These are phyloP conservation scores for Vachellia pachyceras DNA, from an alignment of 306 rosid species.

Conservation along the genomic window DNA sequence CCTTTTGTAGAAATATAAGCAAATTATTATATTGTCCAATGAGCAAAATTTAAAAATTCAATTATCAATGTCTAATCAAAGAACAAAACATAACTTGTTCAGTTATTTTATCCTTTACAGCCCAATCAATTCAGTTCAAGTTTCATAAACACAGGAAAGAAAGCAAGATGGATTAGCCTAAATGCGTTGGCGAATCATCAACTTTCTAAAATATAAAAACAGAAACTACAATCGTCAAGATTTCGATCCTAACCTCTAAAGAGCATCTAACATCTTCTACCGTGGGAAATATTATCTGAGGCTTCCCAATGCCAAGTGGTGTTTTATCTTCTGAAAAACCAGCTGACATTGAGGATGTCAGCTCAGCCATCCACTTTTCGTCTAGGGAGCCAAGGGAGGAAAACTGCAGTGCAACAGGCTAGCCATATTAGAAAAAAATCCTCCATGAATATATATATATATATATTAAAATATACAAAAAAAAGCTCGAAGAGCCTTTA, in stretches of 20 bases:
- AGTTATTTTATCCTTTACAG: too few species aligned
- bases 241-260: slow-evolving; percentile 68
- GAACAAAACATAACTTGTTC: too few species aligned
- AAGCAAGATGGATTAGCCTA: too few species aligned
- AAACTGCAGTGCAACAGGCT: slow-evolving; percentile 61
- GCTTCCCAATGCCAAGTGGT: slow-evolving; percentile 88
- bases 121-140: too few species aligned
- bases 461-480: not conserved
- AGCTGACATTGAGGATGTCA: slow-evolving; percentile 82
- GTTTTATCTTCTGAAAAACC: slow-evolving; percentile 75
- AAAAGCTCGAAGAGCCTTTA: not conserved
- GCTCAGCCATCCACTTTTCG: slow-evolving; percentile 95
- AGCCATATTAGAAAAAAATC: not conserved
- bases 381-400: slow-evolving; percentile 97
- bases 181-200: too few species aligned
- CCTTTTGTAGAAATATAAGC: slow-evolving; percentile 55
- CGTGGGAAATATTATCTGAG: slow-evolving; percentile 89
- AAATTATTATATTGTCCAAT: slow-evolving; percentile 1
- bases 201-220: too few species aligned
- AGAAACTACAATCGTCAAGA: not conserved
- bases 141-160: too few species aligned
- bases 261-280: slow-evolving; percentile 98
- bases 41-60: slow-evolving; percentile 28
- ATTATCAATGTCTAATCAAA: not conserved
- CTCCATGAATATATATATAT: slow-evolving; percentile 9